Evolutionary conservation across 2,329 filamentous ascomycete species (phyloP).

Genomic region (Cladosporium austrohemisphaericum): DNA sequence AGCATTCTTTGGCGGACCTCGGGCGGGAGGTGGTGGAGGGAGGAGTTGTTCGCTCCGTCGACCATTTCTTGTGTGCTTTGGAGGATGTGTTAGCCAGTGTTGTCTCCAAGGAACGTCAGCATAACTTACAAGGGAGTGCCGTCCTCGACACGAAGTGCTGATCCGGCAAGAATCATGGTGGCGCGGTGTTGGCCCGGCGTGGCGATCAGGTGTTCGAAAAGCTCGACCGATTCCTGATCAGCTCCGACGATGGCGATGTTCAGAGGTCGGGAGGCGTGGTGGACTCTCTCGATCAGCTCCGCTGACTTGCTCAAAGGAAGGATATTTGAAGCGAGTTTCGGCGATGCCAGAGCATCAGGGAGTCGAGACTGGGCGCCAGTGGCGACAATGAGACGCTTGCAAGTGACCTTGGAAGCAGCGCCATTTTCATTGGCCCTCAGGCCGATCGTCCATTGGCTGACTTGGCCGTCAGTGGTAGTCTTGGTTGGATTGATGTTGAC

Average conservation of each 20-base stretch:
- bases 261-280: constrained; percentile 15
- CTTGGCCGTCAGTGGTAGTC: constrained; percentile 10
- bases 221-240: constrained; percentile 24
- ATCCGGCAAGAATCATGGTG: constrained; percentile 23
- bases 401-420: constrained; percentile 17
- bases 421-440: constrained; percentile 18
- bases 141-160: constrained; percentile 24
- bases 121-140: constrained; percentile 22
- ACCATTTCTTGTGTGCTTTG: constrained; percentile 17
- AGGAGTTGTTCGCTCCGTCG: constrained; percentile 13
- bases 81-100: neutral
- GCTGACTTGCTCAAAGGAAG: constrained; percentile 20
- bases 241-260: constrained; percentile 26
- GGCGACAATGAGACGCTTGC: constrained; percentile 24
- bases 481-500: constrained; percentile 20
- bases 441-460: constrained; percentile 21
- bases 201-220: constrained; percentile 24
- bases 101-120: neutral
- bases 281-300: constrained; percentile 20
- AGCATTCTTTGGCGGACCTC: constrained; percentile 20
- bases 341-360: constrained; percentile 16
- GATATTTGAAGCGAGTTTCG: constrained; percentile 17
- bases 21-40: constrained; percentile 18
- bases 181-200: constrained; percentile 21
- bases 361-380: constrained; percentile 22